Evolutionary conservation across 805 yeast species (phyloP).

Genomic region (Yarrowia deformans): DNA sequence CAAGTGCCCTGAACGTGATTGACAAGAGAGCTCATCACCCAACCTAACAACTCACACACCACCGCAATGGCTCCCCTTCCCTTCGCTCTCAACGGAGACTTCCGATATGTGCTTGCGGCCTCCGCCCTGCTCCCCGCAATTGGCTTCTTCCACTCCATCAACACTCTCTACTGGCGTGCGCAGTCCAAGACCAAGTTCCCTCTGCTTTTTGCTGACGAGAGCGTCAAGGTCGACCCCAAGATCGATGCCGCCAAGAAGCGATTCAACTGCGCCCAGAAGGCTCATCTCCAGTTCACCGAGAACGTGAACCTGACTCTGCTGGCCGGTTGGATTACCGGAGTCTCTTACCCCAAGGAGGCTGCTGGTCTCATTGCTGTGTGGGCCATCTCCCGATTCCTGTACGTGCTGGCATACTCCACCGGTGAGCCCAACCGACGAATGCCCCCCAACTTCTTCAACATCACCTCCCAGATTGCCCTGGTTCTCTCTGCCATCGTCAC

Average conservation of each 20-base stretch:
- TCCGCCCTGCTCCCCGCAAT: constrained; percentile 35
- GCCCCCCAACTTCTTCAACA: constrained; percentile 39
- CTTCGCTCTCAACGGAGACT: constrained; percentile 31
- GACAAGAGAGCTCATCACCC: background rate
- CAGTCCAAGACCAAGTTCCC: constrained; percentile 38
- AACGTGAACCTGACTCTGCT: constrained; percentile 32
- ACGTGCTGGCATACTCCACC: constrained; percentile 34
- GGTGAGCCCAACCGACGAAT: constrained; percentile 41
- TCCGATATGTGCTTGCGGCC: constrained; percentile 32
- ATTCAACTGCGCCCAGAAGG: constrained; percentile 41
- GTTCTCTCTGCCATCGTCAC: constrained; percentile 31
- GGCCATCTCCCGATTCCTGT: constrained; percentile 37
- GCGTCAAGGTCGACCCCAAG: constrained; percentile 39
- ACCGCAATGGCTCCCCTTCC: constrained; percentile 31
- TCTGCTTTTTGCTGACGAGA: constrained; percentile 38
- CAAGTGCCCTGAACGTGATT: constrained; percentile 28
- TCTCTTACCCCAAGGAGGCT: constrained; percentile 37
- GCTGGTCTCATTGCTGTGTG: constrained; percentile 40
- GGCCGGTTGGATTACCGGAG: constrained; percentile 31
- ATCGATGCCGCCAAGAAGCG: constrained; percentile 37
- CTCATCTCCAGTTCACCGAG: constrained; percentile 40
- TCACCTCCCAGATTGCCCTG: constrained; percentile 24
- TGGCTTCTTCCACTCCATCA: constrained; percentile 39
- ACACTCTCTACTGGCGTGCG: constrained; percentile 32
- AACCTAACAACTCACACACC: background rate